Evolutionary conservation across 257 asterid genomes (phyloP).

Genomic region (Fraxinus anomala): DNA sequence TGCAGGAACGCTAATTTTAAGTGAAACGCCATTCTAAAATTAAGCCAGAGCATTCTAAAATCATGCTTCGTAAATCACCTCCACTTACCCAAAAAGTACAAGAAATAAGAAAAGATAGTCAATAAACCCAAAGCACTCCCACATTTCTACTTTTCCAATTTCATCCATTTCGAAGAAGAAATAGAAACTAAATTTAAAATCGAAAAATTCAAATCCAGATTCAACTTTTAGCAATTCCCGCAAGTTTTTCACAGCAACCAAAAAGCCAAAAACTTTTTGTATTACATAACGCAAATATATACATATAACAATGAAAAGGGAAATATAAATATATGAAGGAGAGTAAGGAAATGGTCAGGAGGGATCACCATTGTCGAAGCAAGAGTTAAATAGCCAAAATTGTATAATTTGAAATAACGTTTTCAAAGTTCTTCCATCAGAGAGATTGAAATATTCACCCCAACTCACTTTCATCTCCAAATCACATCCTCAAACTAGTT

Average conservation of each 20-base stretch:
- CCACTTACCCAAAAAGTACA: neutral
- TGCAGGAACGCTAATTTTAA: neutral
- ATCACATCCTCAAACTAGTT: no score
- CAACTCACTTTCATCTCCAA: no score
- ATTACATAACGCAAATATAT: neutral
- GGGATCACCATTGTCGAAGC: slow-evolving; percentile 32
- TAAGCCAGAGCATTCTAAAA: neutral
- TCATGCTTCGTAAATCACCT: neutral
- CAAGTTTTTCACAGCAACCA: slow-evolving; percentile 1
- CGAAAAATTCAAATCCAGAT: neutral
- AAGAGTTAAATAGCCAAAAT: no score
- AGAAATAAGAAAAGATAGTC: neutral
- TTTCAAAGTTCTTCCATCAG: no score
- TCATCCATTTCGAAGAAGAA: neutral
- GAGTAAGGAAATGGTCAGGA: neutral
- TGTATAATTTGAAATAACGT: no score
- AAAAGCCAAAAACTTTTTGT: neutral
- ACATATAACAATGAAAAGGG: neutral
- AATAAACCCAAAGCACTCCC: neutral
- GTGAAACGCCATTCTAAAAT: neutral
- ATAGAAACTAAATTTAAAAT: neutral
- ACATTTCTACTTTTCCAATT: neutral
- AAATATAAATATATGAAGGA: neutral
- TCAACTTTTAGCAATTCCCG: neutral
- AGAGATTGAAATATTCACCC: no score